Evolutionary conservation across 257 asterid genomes (phyloP), one percentile per base, ranked within the genome.

Genomic region (Solanum bukasovii): DNA sequence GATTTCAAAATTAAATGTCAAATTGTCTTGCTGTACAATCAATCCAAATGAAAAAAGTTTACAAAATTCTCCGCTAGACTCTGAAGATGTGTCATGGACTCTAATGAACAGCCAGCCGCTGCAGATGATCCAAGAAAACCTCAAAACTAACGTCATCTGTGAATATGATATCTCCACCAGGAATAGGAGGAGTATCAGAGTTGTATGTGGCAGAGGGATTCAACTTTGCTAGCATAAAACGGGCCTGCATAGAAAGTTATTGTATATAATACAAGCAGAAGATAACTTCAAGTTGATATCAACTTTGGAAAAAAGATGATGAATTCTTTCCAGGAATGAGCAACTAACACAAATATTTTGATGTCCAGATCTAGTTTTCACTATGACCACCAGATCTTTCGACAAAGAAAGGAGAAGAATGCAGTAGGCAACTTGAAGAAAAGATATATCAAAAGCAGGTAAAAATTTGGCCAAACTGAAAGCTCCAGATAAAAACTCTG

Each of bases 101-200:
- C 93, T 94, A 96, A 87, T 97, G 99, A 91, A 96, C 99, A 44
- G 96, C 96, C 95, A 97, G 88, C 84, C 99, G 97, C 93, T 95
- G 98, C 87, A 97, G 98, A 91, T 97, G 99, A 91, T 96, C 99
- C 89, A 96, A 90, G 94, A 97, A 97, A 83, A 97, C 98, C 93
- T 96, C 98, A 87, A 97, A 95, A 94, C 98, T 96, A 89, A 97
- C 99, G 89, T 97, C 99, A 90, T 97, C 99, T 3, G 99, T 97
- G 91, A 95, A 96, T 83, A 97, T 93, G 79, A 97, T 91, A 88
- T 96, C 99, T 38, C 99, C 98, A 35, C 98, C 98, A 73, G 96
- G 96, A 78, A 86, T 92, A 49, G 90, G 92, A 84, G 91, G 93
- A 63, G 91, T 89, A 90, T 94, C 98, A 56, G 99, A 92, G 89